A percentile compares a stretch with the other conserved stretches of the same genome.
Conservation (phyloP, 495 filamentous ascomycete genomes). For the Penicillium goetzii region DNA sequence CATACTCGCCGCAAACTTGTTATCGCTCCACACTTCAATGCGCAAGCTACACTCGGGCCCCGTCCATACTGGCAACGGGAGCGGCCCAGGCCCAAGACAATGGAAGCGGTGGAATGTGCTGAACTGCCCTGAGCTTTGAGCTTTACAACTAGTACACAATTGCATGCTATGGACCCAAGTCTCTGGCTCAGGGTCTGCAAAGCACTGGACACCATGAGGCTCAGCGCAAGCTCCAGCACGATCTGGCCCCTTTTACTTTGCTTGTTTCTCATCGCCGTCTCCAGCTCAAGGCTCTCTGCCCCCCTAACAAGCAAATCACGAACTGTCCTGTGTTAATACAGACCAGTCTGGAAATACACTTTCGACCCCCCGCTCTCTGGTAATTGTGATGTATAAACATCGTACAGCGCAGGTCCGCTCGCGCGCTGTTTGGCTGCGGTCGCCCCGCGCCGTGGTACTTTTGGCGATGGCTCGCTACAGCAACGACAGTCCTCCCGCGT, state of each 20-base stretch:
- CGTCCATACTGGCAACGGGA: constrained; percentile 7
- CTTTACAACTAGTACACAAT: not conserved
- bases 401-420: constrained; percentile 25
- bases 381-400: constrained; percentile 32
- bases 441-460: not conserved
- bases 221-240: constrained; percentile 10
- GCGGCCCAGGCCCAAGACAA: constrained; percentile 10
- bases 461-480: constrained; percentile 9
- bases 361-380: not conserved
- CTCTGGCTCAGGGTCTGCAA: constrained; percentile 3
- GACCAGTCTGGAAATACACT: not conserved
- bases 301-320: not conserved
- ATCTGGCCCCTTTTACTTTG: not conserved
- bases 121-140: constrained; percentile 5
- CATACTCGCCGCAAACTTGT: not conserved
- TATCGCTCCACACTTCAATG: not conserved
- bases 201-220: constrained; percentile 2
- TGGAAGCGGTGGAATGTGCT: constrained; percentile 17
- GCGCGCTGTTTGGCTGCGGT: constrained; percentile 17
- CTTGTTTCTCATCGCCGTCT: not conserved
- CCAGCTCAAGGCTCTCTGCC: not conserved
- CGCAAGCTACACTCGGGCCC: not conserved
- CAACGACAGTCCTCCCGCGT: not conserved
- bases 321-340: not conserved
- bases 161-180: not conserved